phyloP scores from a whole-genome alignment of 495 filamentous ascomycete species.

The Neurospora sp. region DNA sequence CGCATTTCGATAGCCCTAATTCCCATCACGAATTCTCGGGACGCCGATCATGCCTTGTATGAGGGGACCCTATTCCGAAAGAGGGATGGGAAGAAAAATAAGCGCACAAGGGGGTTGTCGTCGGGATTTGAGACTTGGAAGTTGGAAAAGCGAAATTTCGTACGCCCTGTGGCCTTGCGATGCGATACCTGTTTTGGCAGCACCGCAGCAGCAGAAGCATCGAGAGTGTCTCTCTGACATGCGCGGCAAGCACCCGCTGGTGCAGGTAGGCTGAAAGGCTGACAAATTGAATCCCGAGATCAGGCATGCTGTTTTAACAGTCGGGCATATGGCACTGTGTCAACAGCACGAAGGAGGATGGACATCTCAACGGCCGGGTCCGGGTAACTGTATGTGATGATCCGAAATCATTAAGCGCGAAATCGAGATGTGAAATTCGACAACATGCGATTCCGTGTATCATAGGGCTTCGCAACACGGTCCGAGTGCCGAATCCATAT shows the following conservation, averaged over 20 bases:
- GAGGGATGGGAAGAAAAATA: neutral
- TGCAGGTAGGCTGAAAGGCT: neutral
- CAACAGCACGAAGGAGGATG: neutral
- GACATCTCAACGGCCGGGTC: neutral
- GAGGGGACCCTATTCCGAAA: neutral
- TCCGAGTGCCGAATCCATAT: neutral
- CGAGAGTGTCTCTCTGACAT: no score
- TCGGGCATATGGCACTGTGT: neutral
- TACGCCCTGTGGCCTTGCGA: neutral
- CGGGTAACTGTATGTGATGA: neutral
- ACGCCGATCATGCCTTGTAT: neutral
- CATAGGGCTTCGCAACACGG: neutral
- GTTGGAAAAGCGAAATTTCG: neutral
- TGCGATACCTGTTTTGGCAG: neutral
- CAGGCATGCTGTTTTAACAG: neutral
- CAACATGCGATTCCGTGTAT: neutral
- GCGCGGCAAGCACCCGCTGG: neutral
- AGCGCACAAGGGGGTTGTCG: neutral
- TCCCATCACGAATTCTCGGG: neutral
- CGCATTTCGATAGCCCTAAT: neutral
- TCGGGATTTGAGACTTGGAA: neutral
- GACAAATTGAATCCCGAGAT: neutral
- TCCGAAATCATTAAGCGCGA: neutral
- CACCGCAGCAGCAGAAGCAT: neutral
- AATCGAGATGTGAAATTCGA: neutral